phyloP scores from a whole-genome alignment of 2,329 filamentous ascomycete species.

The Aspergillus nomiae region DNA sequence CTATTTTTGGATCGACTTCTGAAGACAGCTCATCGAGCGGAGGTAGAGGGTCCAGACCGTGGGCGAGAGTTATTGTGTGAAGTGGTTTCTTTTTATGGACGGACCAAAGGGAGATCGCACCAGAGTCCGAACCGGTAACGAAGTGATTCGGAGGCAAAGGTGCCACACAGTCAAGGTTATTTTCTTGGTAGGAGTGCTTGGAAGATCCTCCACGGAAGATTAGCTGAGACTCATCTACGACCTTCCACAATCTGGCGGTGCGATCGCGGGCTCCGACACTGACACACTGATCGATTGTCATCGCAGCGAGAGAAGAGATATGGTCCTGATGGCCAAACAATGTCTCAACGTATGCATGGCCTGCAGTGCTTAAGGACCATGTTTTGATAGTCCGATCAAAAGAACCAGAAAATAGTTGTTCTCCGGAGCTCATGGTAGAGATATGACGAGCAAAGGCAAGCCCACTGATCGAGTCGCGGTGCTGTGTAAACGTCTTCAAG shows the following conservation, averaged over 20 bases:
- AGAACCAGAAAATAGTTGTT: constrained; percentile 89
- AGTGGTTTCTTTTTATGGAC: constrained; percentile 94
- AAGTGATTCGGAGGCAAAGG: constrained; percentile 91
- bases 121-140: constrained; percentile 91
- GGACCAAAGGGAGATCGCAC: constrained; percentile 82
- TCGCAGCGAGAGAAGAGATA: constrained; percentile 78
- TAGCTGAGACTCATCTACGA: constrained; percentile 90
- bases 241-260: constrained; percentile 92
- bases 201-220: constrained; percentile 81
- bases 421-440: constrained; percentile 55
- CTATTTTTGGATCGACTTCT: constrained; percentile 64
- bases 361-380: constrained; percentile 76
- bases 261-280: constrained; percentile 89
- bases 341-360: constrained; percentile 91
- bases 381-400: constrained; percentile 93
- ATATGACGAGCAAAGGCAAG: constrained; percentile 83
- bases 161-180: constrained; percentile 87
- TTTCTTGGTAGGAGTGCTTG: constrained; percentile 63
- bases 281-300: constrained; percentile 84
- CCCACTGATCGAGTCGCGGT: constrained; percentile 83
- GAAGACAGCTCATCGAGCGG: constrained; percentile 70
- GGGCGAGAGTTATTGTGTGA: constrained; percentile 75
- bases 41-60: constrained; percentile 77
- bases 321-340: constrained; percentile 95
- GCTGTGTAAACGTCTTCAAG: constrained; percentile 83